phyloP scores from a whole-genome alignment of 352 stramenopile species.

The Globisporangium spinosum region DNA sequence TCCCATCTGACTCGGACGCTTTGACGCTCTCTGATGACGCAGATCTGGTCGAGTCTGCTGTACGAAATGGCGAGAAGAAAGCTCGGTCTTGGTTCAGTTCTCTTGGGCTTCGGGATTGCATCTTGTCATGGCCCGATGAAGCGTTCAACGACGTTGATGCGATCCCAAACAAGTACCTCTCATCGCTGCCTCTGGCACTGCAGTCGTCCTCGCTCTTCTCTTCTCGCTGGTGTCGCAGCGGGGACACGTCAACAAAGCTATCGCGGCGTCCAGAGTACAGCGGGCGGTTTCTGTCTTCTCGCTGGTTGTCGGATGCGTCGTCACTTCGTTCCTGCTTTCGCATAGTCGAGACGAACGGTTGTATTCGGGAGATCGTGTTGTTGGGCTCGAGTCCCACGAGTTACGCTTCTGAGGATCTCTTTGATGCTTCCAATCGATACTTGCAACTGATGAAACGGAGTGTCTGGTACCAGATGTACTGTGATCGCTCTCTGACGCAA shows the following conservation, averaged over 20 bases:
- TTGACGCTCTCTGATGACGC: neutral
- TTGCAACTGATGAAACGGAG: neutral
- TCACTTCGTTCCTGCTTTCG: neutral
- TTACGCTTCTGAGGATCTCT: neutral
- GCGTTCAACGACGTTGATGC: neutral
- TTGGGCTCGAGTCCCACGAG: neutral
- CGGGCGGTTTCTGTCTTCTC: neutral
- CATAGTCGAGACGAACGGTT: too few species aligned
- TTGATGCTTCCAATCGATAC: neutral
- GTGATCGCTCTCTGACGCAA: neutral
- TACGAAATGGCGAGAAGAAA: conserved; percentile 12
- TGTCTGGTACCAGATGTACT: neutral
- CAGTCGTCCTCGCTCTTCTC: neutral
- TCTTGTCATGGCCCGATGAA: neutral
- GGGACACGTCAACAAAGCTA: conserved; percentile 7
- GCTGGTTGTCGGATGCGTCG: neutral
- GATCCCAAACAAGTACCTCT: neutral
- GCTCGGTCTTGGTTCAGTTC: neutral
- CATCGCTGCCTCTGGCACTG: neutral
- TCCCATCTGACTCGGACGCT: neutral
- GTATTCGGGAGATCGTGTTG: neutral
- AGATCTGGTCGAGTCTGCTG: neutral
- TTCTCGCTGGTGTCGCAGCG: conserved; percentile 5
- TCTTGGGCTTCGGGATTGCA: neutral
- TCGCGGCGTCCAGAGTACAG: neutral